phyloP scores from a whole-genome alignment of 2,329 filamentous ascomycete genomes.

The Aspergillus piperis region DNA sequence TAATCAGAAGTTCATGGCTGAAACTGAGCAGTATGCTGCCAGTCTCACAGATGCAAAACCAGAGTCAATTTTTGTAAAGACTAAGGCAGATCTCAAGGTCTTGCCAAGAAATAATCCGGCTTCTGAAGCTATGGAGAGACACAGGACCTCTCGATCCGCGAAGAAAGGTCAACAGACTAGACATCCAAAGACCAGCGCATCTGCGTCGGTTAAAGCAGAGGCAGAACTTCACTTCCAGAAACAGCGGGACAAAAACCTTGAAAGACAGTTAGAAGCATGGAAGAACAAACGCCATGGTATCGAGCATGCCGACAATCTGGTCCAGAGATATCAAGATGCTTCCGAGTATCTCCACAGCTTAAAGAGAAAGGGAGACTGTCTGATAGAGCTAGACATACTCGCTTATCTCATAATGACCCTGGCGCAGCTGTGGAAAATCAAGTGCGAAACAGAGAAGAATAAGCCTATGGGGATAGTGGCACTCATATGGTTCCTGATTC shows the following conservation, averaged over 20 bases:
- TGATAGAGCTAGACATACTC: conserved; percentile 49
- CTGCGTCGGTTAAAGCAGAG: not conserved
- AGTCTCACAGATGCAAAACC: conserved; percentile 58
- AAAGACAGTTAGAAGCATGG: conserved; percentile 10
- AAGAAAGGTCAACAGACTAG: not conserved
- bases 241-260: not conserved
- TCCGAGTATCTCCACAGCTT: conserved; percentile 6
- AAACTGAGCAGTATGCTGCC: conserved; percentile 68
- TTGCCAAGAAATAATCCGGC: not conserved
- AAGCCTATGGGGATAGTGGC: conserved; percentile 7
- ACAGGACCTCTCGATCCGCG: too few species aligned
- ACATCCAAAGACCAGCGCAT: not conserved
- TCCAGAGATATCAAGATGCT: conserved; percentile 6
- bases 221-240: not conserved
- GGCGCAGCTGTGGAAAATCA: conserved; percentile 21
- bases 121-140: not conserved
- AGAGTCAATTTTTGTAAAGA: conserved; percentile 7
- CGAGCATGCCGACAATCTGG: not conserved
- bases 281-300: not conserved
- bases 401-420: conserved; percentile 31
- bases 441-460: conserved; percentile 1
- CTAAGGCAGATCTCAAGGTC: not conserved
- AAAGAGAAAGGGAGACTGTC: conserved; percentile 25
- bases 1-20: conserved; percentile 67
- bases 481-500: conserved; percentile 43